phyloP scores from a whole-genome alignment of 2,329 filamentous ascomycete genomes.

The Colletotrichum horii region DNA sequence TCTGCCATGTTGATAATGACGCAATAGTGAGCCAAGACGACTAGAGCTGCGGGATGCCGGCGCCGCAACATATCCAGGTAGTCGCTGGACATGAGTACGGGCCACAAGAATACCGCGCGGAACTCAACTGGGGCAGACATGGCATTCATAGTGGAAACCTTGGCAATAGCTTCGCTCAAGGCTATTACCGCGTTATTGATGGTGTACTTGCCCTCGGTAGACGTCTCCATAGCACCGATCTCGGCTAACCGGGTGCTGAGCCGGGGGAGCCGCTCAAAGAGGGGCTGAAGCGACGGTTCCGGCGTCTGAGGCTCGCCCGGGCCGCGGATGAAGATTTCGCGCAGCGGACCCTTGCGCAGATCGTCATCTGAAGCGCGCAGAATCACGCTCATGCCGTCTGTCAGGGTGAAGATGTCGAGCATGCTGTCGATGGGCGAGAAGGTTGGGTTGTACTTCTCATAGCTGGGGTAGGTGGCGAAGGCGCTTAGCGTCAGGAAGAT shows the following conservation, averaged over 20 bases:
- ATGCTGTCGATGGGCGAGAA: constrained; percentile 34
- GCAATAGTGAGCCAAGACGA: constrained; percentile 28
- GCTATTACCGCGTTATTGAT: constrained; percentile 10
- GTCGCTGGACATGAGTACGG: constrained; percentile 26
- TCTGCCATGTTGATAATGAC: constrained; percentile 25
- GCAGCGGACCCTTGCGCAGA: constrained; percentile 27
- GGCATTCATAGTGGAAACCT: constrained; percentile 1
- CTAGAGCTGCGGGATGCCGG: constrained; percentile 23
- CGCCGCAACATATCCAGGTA: constrained; percentile 24
- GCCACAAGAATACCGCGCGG: constrained; percentile 27
- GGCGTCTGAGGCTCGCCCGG: neutral
- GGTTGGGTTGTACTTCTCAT: constrained; percentile 14
- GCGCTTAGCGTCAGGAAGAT: constrained; percentile 36
- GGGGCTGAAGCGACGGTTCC: constrained; percentile 2
- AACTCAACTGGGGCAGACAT: constrained; percentile 25
- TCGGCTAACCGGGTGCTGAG: neutral
- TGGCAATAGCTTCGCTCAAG: constrained; percentile 8
- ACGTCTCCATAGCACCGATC: neutral
- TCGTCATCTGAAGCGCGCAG: constrained; percentile 28
- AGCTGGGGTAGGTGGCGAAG: constrained; percentile 32
- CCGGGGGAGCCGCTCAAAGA: neutral
- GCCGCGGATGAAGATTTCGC: constrained; percentile 23
- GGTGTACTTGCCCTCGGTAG: constrained; percentile 6
- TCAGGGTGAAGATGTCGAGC: constrained; percentile 35
- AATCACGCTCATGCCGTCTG: constrained; percentile 35